Base-by-base conservation (phyloP, 176 grass and related monocot genomes). In the Microstegium vimineum region DNA sequence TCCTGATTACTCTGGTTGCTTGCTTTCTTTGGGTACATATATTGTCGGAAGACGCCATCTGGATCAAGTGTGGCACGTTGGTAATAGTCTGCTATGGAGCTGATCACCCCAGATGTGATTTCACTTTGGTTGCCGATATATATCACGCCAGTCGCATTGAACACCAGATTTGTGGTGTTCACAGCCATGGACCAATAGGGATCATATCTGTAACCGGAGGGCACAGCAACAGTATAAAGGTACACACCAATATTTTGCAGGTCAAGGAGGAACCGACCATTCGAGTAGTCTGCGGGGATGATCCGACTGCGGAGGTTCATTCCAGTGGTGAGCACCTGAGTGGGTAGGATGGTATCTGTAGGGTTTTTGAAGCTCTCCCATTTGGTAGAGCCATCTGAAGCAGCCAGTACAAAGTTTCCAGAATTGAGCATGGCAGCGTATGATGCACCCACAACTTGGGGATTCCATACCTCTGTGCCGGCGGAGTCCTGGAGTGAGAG, bases 31-130 rank as follows among this genome's bases (percentile, higher is more conserved):
- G 86, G 92, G 67, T 87, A 75, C 1, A 84, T 30, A 56, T 94
- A 94, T 40, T 89, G 92, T 49, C 89, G 63, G 57, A 91, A 82
- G 1, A 87, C 83, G 2, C 89, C 92, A 25, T 91, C 92, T 5
- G 68, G 43, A 8, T 94, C 86, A 34, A 94, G 67, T 7, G 73
- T 94, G 4, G 84, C 86, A 37, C 92, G 86, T 10, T 85, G 81
- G 81, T 91, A 91, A 79, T 47, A 91, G 20, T 74, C 32, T 18
- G 3, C 38, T 18, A 26, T 57, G 2, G 1, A 41, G 22, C 36
- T 15, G 5, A 69, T 41, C 4, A 14, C 23, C 12, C 8, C 30
- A 10, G 25, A 74, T 17, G 69, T 86, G 7, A 90, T 33, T 13
- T 69, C 35, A 4, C 61, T 14, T 43, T 18, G 26, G 5, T 28